These are phyloP conservation scores for Penicillium mononematosum DNA, from an alignment of 495 filamentous ascomycete species.

Conservation along the genomic window DNA sequence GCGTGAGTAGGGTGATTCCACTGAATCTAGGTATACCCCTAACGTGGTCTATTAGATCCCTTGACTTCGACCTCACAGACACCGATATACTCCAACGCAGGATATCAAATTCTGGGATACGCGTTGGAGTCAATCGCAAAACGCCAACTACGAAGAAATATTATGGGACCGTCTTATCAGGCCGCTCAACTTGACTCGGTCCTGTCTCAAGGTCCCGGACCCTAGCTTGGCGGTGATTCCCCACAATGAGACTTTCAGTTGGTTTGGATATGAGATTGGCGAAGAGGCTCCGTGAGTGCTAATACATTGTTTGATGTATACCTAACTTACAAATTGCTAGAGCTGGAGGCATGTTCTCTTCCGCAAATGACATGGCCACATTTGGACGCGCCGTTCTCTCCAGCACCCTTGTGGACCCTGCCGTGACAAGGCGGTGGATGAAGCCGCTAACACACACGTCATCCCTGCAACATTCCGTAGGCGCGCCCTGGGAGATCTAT, in stretches of 20 bases:
- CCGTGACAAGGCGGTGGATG: conserved; percentile 55
- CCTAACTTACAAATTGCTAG: conserved; percentile 25
- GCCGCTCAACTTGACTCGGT: conserved; percentile 40
- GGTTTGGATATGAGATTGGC: conserved; percentile 42
- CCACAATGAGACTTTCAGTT: conserved; percentile 26
- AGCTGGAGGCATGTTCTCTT: conserved; percentile 59
- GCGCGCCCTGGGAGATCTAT: conserved; percentile 59
- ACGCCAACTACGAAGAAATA: conserved; percentile 8
- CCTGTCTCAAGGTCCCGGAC: conserved; percentile 34
- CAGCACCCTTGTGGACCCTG: conserved; percentile 43
- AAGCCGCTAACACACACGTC: conserved; percentile 53
- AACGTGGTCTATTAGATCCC: conserved; percentile 29
- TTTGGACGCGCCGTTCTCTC: conserved; percentile 56
- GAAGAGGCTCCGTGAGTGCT: conserved; percentile 46
- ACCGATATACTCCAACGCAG: conserved; percentile 60
- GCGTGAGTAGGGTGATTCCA: not conserved
- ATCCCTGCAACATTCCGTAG: conserved; percentile 43
- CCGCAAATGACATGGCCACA: conserved; percentile 47
- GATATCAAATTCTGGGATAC: conserved; percentile 56
- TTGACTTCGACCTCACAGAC: conserved; percentile 49
- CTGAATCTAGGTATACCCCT: not conserved
- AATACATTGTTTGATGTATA: not conserved
- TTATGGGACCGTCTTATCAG: conserved; percentile 31
- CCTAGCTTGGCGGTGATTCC: conserved; percentile 37
- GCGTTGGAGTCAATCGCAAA: conserved; percentile 43